A percentile compares a stretch with the other conserved stretches of the same genome.
Evolutionary conservation across 2,329 filamentous ascomycete genomes (phyloP).

Genomic region (Sporothrix schenckii): DNA sequence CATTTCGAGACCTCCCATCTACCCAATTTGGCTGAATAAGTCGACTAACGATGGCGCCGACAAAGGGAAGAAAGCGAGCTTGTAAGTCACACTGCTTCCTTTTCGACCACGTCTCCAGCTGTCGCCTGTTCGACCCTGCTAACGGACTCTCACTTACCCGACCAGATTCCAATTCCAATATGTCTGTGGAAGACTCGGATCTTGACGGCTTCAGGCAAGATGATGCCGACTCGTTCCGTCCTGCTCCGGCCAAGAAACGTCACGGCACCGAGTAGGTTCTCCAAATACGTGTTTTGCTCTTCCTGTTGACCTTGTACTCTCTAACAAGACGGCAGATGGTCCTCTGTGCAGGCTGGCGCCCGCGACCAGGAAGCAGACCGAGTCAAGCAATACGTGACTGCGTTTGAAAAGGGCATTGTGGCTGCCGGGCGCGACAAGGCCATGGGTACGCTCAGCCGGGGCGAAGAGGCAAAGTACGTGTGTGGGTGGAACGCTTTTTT

Average conservation of each 20-base stretch:
- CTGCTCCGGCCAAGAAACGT: background rate
- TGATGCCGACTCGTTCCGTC: background rate
- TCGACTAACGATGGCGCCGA: constrained; percentile 18
- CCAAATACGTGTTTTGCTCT: too few relatives aligned
- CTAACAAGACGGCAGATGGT: constrained; percentile 25
- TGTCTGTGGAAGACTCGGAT: constrained; percentile 4
- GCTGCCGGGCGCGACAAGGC: constrained; percentile 23
- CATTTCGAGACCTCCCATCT: background rate
- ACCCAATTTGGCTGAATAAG: background rate
- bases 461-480: constrained; percentile 26
- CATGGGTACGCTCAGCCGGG: constrained; percentile 21
- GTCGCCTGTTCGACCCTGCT: too few relatives aligned
- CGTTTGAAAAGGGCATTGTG: constrained; percentile 30
- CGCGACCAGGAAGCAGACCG: constrained; percentile 34
- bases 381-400: constrained; percentile 32
- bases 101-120: background rate
- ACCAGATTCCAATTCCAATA: constrained; percentile 4
- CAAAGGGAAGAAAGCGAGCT: constrained; percentile 28
- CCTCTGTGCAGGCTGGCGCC: constrained; percentile 29
- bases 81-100: constrained; percentile 13
- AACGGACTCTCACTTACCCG: background rate
- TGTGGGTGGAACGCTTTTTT: background rate
- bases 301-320: background rate
- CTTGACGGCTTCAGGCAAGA: background rate
- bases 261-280: constrained; percentile 10